Evolutionary conservation across 768 basidiomycete species (phyloP), one percentile per base, ranked within the genome.

Genomic region (Rhodotorula sphaerocarpa): DNA sequence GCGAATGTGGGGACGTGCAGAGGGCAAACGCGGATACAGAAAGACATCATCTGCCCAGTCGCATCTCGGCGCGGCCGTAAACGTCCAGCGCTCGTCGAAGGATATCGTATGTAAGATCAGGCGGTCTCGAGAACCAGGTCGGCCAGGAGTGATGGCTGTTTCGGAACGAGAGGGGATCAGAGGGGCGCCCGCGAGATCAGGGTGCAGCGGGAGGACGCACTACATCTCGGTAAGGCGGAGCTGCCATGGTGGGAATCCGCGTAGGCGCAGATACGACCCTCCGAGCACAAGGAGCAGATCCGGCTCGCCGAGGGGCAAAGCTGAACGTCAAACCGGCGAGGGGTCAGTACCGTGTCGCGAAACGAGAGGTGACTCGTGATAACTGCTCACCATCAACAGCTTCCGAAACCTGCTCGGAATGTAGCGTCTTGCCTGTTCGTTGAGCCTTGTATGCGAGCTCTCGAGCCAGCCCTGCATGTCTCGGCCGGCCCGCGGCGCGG

Each of bases 241-340:
- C 31, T 70, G 70, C 70, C 70, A 71, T 0, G 70, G 70, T 10
- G 68, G 70, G 46, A 71, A 71, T 6, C 68, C 70, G 2, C 41
- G 53, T 16, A 71, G 50, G 21, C 70, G 65, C 5, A 70, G 55
- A 50, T 70, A 64, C 4, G 69, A 61, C 5, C 70, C 70, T 10
- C 70, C 70, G 16, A 70, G 58, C 10, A 71, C 70, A 30, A 70
- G 41, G 20, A 71, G 41, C 0, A 71, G 57, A 30, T 71, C 68
- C 0, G 70, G 70, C 57, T 71, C 70, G 9, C 55, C 20, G 14
- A 68, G 50, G 0, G 60, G 55, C 9, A 67, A 63, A 3, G 66
- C 70, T 70, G 48, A 18, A 18, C 0, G 6, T 3, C 4, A 1
- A 9, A 16, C 36, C 16, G 3, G 14, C 21, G 15, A 28, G 15